Evolutionary conservation across 2,329 filamentous ascomycete genomes (phyloP).

Genomic region (Cordyceps cateniannulata): DNA sequence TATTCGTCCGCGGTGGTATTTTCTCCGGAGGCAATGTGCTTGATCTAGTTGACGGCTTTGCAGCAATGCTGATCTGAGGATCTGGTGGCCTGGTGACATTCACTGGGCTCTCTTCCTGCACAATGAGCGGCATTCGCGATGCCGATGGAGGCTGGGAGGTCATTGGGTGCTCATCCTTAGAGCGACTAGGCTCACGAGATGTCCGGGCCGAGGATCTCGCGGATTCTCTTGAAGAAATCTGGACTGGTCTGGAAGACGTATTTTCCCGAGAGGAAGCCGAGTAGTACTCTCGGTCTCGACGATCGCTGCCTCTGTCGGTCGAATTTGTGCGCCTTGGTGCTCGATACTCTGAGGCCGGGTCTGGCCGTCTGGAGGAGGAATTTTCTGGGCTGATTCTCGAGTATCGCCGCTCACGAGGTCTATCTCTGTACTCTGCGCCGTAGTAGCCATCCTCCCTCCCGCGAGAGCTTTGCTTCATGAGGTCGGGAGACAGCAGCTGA

Average conservation of each 20-base stretch:
- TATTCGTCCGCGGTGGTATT: conserved; percentile 1
- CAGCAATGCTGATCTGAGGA: not conserved
- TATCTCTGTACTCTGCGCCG: not conserved
- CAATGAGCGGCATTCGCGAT: conserved; percentile 29
- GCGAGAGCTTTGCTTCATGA: conserved; percentile 33
- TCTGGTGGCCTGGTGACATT: not conserved
- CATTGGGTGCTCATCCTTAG: conserved; percentile 33
- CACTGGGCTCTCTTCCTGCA: conserved; percentile 28
- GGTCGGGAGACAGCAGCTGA: conserved; percentile 34
- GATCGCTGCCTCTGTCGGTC: conserved; percentile 25
- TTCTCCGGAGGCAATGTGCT: not conserved
- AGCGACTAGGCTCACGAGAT: conserved; percentile 29
- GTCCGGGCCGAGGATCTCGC: conserved; percentile 15
- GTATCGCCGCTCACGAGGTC: conserved; percentile 6
- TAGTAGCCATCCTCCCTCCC: conserved; percentile 39
- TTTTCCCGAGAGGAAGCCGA: conserved; percentile 15
- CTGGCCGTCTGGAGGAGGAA: conserved; percentile 11
- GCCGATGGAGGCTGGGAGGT: conserved; percentile 22
- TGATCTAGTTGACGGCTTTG: not conserved
- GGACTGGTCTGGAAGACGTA: not conserved
- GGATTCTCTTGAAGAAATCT: not conserved
- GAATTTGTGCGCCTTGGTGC: conserved; percentile 24
- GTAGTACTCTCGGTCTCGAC: conserved; percentile 22
- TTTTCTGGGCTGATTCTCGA: not conserved
- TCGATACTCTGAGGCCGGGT: conserved; percentile 22